Evolutionary conservation across 352 stramenopile genomes (phyloP).

Genomic region (Globisporangium paroecandrum): DNA sequence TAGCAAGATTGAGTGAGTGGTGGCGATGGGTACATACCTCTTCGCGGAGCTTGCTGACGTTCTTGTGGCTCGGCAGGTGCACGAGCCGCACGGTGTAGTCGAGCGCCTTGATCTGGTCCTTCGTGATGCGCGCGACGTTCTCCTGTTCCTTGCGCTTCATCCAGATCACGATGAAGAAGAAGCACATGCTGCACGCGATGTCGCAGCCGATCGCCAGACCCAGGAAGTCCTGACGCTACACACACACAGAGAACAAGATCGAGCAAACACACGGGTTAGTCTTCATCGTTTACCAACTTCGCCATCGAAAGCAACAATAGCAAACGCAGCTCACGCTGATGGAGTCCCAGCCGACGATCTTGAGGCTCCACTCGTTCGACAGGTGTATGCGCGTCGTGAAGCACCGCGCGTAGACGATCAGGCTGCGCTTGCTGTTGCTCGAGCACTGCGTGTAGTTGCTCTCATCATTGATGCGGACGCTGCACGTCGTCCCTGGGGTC

Average conservation of each 20-base stretch:
- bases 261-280: background rate
- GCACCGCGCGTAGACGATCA: conserved; percentile 72
- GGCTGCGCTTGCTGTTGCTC: conserved; percentile 26
- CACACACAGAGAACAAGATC: background rate
- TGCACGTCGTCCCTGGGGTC: conserved; percentile 36
- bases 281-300: no score
- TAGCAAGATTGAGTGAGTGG: background rate
- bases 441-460: conserved; percentile 59
- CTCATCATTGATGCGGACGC: conserved; percentile 41
- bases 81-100: conserved; percentile 82
- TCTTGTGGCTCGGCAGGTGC: conserved; percentile 53
- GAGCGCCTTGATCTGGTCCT: conserved; percentile 61
- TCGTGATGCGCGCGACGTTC: conserved; percentile 49
- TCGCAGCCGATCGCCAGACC: conserved; percentile 67
- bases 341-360: conserved; percentile 77
- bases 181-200: conserved; percentile 60
- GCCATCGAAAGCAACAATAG: background rate
- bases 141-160: conserved; percentile 70
- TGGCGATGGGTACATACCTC: conserved; percentile 34
- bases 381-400: conserved; percentile 79
- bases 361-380: conserved; percentile 63
- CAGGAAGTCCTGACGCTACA: conserved; percentile 63
- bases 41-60: conserved; percentile 54
- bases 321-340: conserved; percentile 46
- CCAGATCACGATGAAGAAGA: conserved; percentile 70